Base-by-base conservation (phyloP, 441 rosid species). In the Syzygium malaccense region DNA sequence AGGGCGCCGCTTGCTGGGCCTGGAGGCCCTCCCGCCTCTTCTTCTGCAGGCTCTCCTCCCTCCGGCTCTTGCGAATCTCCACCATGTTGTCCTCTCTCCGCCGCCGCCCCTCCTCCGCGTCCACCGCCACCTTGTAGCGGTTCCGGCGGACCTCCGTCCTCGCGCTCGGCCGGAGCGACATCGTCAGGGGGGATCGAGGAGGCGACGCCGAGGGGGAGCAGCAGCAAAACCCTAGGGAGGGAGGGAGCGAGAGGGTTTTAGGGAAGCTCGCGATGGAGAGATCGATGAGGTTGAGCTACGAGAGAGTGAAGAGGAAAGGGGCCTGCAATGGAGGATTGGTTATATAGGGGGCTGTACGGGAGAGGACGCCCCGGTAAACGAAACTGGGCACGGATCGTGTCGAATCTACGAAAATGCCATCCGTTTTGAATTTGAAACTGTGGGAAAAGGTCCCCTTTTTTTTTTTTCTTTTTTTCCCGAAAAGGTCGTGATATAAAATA, bases 11-110 rank as follows among this genome's bases (percentile, higher is more conserved):
- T 51, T 91, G 87, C 93, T 94, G 94, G n/a, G 95, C 88, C 89
- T 93, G 97, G 41, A 96, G 91, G 53, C 97, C 97, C 86, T 96
- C 98, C 14, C 98, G 98, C 55, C 98, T 92, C 93, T 96, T 97
- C 93, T 96, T 97, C 93, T 92, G 96, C 87, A 97, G 89, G 91
- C 96, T 96, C 94, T 96, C 98, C 88, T 96, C 98, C 71, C 97
- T 92, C n/a, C 94, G 95, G 87, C 89, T 96, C 94, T 97, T 97
- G 66, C 99, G 94, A 93, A 96, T 97, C 98, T 96, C 99, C 88
- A 97, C 99, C 99, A 96, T 93, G 90, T 94, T 95, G 66, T 97
- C 99, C 89, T 97, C 98, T n/a, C 99, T 90, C 89, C 99, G 93
- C 91, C 99, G 93, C 37, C 99, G 92, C 4, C 98, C 99, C 88